phyloP scores from a whole-genome alignment of 2,329 filamentous ascomycete species.

The Aspergillus intermedius region DNA sequence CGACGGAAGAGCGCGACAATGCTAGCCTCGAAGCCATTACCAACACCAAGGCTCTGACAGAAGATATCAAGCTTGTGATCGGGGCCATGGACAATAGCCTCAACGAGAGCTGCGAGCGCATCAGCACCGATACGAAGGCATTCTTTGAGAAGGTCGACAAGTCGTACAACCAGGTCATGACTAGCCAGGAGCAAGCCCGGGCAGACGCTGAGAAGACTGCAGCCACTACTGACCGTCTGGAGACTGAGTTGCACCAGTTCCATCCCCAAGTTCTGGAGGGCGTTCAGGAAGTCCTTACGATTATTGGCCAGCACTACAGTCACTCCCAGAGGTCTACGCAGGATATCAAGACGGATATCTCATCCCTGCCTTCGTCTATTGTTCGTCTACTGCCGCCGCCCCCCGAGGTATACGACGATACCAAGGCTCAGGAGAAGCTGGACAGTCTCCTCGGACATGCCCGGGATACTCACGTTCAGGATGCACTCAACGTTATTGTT shows the following conservation, averaged over 20 bases:
- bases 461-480: slow-evolving; percentile 50
- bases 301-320: slow-evolving; percentile 82
- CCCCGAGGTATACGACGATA: slow-evolving; percentile 58
- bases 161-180: slow-evolving; percentile 64
- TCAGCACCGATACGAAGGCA: slow-evolving; percentile 79
- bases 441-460: slow-evolving; percentile 38
- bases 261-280: slow-evolving; percentile 84
- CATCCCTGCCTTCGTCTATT: slow-evolving; percentile 45
- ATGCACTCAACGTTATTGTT: slow-evolving; percentile 49
- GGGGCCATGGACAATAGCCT: slow-evolving; percentile 77
- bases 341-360: slow-evolving; percentile 54
- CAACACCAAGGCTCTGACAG: slow-evolving; percentile 70
- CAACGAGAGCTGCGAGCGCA: slow-evolving; percentile 76
- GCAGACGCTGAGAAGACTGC: slow-evolving; percentile 72
- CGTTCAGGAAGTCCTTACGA: slow-evolving; percentile 74
- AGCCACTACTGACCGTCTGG: slow-evolving; percentile 65
- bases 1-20: slow-evolving; percentile 65
- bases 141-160: slow-evolving; percentile 79
- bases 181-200: slow-evolving; percentile 75
- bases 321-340: slow-evolving; percentile 66
- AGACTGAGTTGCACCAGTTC: slow-evolving; percentile 71
- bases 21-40: slow-evolving; percentile 68
- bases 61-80: slow-evolving; percentile 79
- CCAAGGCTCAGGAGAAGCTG: slow-evolving; percentile 54
- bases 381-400: slow-evolving; percentile 50